Evolutionary conservation across 148 eudicot species (phyloP), one percentile per base, ranked within the genome.

Genomic region (Rhododendron mucronatum): DNA sequence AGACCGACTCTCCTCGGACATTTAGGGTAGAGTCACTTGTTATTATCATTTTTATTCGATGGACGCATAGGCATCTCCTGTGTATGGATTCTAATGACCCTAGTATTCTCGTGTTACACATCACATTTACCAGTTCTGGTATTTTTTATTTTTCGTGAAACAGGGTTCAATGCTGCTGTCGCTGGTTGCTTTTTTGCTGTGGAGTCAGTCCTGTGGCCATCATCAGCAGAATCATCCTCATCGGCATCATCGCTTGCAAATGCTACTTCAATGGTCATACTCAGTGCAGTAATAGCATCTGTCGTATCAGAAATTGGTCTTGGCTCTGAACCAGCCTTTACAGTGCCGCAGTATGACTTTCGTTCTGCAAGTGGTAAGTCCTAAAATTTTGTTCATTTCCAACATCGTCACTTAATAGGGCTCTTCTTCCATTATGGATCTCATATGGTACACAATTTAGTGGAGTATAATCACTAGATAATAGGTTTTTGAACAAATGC

Each of bases 101-200:
- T 20, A 63, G 2, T 63, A 63, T 63, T 63, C 28, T 63, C 4
- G 13, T 10, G 30, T 65, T n/a, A 65, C 4, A 8, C 26, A n/a
- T 65, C 33, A 65, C 10, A 15, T 23, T 65, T 65, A 65, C 73
- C 45, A 20, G 76, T 50, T n/a, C 45, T 63, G 44, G 80, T 53
- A 50, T 10, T 78, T 3, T 79, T 85, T 28, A n/a, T 30, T 80
- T 90, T 87, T 76, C 78, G n/a, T 81, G 82, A 51, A 6, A 14
- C 89, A 96, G 99, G 98, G 86, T 96, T 96, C 89, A 95, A 95
- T 93, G 99, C 98, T 86, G 96, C 98, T 84, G 99, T 96, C 77
- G 96, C 97, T 69, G 99, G 99, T 83, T 96, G 99, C 88, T 96
- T 96, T 86, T 96, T 96, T 82, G 99, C 94, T 45, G 96, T 96